These are phyloP conservation scores for Gentiana straminea DNA, from an alignment of 257 asterid species.

Conservation along the genomic window DNA sequence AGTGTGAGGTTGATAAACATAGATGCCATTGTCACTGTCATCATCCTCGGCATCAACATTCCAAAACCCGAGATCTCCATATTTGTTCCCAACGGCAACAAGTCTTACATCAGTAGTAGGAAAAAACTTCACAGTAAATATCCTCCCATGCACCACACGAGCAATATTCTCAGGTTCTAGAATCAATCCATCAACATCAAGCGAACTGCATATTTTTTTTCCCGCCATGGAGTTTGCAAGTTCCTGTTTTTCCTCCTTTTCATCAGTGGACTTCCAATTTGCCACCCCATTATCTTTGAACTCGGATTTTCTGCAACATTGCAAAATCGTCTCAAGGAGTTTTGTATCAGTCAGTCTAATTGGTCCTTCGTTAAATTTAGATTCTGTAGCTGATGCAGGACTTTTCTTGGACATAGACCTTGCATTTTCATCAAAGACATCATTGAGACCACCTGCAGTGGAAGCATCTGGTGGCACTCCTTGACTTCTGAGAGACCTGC, in stretches of 20 bases:
- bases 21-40: constrained; percentile 57
- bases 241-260: constrained; percentile 1
- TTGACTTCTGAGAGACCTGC: constrained; percentile 82
- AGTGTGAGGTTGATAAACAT: constrained; percentile 62
- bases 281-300: constrained; percentile 15
- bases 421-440: constrained; percentile 29
- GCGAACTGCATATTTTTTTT: constrained; percentile 25
- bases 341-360: constrained; percentile 37
- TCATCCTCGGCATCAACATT: constrained; percentile 45
- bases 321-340: constrained; percentile 26
- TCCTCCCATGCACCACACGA: constrained; percentile 63
- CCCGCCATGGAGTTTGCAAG: constrained; percentile 5
- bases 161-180: constrained; percentile 60
- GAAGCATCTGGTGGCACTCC: constrained; percentile 73
- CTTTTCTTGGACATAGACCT: constrained; percentile 5
- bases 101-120: constrained; percentile 50
- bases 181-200: constrained; percentile 38
- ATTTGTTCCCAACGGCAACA: constrained; percentile 76
- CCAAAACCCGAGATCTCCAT: constrained; percentile 82
- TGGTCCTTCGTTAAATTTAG: constrained; percentile 26
- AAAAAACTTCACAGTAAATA: constrained; percentile 48
- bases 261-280: neutral
- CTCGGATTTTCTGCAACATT: constrained; percentile 14
- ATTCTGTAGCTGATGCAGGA: constrained; percentile 10
- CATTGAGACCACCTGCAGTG: constrained; percentile 44